Conservation (phyloP, 495 filamentous ascomycete genomes). For the Paragyromitra xinjiangensis region DNA sequence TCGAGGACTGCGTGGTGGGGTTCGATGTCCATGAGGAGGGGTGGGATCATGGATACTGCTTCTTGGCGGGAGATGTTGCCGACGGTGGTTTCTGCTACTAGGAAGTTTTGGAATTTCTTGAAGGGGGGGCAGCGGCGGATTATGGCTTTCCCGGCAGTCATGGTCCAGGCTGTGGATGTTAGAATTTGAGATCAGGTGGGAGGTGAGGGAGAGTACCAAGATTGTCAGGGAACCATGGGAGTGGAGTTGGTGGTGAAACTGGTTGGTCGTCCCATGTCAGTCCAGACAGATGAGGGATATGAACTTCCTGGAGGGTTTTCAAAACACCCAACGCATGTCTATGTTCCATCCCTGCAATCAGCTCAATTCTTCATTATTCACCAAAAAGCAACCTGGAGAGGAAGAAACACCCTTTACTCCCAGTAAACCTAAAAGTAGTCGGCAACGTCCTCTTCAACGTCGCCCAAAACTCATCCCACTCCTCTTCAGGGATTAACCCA, state of each 20-base stretch:
- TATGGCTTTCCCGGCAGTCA: conserved; percentile 95
- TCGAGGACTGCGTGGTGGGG: conserved; percentile 93
- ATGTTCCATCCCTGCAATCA: not conserved
- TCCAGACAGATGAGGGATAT: conserved; percentile 86
- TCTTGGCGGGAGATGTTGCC: conserved; percentile 98
- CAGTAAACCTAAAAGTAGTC: conserved; percentile 95
- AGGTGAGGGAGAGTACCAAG: conserved; percentile 59
- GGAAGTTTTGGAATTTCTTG: conserved; percentile 92
- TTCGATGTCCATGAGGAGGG: conserved; percentile 86
- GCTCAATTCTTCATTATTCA: not conserved
- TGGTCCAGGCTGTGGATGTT: conserved; percentile 74
- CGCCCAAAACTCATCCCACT: conserved; percentile 81
- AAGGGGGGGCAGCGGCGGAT: conserved; percentile 91
- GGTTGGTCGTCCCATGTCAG: conserved; percentile 80
- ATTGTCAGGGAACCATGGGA: conserved; percentile 91
- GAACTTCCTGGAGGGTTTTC: conserved; percentile 80
- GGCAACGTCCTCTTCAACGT: conserved; percentile 82
- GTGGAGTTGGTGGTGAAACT: conserved; percentile 80
- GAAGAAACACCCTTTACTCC: conserved; percentile 72
- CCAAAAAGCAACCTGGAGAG: not conserved
- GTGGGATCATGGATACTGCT: conserved; percentile 98
- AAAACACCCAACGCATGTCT: conserved; percentile 89
- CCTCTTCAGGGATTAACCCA: conserved; percentile 74
- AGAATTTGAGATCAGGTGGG: not conserved
- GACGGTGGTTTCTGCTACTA: conserved; percentile 96